A percentile compares a stretch with the other conserved stretches of the same genome.
These are phyloP conservation scores for Tuber borchii DNA, from an alignment of 495 filamentous ascomycete species.

Conservation along the genomic window DNA sequence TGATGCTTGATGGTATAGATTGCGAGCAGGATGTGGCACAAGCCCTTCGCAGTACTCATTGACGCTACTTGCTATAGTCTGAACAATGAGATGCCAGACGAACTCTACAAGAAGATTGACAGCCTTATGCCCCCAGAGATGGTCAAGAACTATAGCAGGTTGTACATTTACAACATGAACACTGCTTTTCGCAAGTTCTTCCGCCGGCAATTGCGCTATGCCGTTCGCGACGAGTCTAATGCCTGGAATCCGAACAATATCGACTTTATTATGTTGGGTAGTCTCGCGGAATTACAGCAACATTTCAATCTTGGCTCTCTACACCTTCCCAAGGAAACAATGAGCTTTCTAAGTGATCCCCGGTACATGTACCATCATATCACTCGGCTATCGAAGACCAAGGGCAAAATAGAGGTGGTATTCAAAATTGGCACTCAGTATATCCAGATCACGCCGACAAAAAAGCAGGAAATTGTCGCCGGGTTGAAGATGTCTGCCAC, in stretches of 20 bases:
- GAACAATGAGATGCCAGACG: conserved; percentile 56
- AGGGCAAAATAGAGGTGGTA: conserved; percentile 59
- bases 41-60: conserved; percentile 57
- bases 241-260: conserved; percentile 56
- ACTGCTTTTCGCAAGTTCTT: conserved; percentile 58
- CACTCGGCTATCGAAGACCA: conserved; percentile 57
- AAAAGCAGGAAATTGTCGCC: conserved; percentile 59
- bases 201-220: conserved; percentile 52
- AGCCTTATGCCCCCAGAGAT: conserved; percentile 55
- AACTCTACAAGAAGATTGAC: conserved; percentile 54
- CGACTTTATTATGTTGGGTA: conserved; percentile 57
- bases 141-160: conserved; percentile 50
- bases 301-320: conserved; percentile 60
- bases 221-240: conserved; percentile 51
- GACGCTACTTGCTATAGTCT: conserved; percentile 61
- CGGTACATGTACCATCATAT: conserved; percentile 60
- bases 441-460: conserved; percentile 60
- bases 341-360: conserved; percentile 57
- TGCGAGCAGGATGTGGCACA: conserved; percentile 60
- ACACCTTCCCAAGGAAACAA: conserved; percentile 60
- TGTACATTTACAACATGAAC: conserved; percentile 67
- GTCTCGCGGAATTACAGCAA: conserved; percentile 54
- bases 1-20: conserved; percentile 44
- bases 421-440: conserved; percentile 61
- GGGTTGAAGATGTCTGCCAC: conserved; percentile 54